Conservation (phyloP, 495 filamentous ascomycete genomes). For the Penicillium cataractarum region DNA sequence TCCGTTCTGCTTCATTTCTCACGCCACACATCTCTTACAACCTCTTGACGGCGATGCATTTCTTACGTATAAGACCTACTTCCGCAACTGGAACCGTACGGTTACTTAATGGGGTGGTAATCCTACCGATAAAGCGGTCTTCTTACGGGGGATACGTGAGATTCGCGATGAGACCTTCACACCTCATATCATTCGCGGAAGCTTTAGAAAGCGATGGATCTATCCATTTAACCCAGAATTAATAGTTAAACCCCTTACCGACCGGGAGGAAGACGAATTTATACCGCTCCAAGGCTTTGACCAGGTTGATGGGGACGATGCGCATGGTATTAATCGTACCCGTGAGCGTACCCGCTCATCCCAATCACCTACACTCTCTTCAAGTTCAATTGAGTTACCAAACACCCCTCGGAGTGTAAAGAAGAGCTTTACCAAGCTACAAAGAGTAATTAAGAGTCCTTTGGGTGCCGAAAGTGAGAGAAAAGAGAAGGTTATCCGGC, state of each 20-base stretch:
- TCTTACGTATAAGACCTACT: conserved; percentile 4
- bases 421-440: too few relatives aligned
- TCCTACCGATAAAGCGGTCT: conserved; percentile 1
- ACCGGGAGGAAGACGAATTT: background rate
- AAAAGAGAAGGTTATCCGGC: too few relatives aligned
- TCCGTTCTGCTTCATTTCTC: background rate
- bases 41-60: conserved; percentile 7
- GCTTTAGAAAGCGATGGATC: conserved; percentile 4
- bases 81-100: background rate
- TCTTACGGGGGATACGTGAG: background rate
- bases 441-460: too few relatives aligned
- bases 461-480: too few relatives aligned
- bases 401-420: too few relatives aligned
- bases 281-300: background rate
- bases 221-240: background rate
- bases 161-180: conserved; percentile 2
- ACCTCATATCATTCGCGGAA: background rate
- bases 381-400: too few relatives aligned
- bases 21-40: background rate
- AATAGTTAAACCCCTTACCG: background rate
- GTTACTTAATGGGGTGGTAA: background rate
- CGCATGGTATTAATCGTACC: too few relatives aligned
- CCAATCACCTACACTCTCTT: too few relatives aligned
- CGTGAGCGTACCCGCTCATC: too few relatives aligned
- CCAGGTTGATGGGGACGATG: too few relatives aligned